phyloP scores from a whole-genome alignment of 2,329 filamentous ascomycete genomes.

The Fusarium liriodendri region DNA sequence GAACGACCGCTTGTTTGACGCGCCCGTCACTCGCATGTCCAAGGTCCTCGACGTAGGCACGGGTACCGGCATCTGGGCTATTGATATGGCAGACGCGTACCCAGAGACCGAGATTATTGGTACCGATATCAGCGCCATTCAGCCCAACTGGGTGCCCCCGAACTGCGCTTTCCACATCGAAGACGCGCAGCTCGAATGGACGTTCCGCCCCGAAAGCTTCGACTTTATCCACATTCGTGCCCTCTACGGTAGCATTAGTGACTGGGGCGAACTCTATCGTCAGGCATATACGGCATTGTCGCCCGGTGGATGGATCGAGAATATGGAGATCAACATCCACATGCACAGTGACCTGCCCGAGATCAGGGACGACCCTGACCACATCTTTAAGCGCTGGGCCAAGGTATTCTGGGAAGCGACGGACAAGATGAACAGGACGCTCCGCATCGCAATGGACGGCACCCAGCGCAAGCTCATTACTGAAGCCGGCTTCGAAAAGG shows the following conservation, averaged over 20 bases:
- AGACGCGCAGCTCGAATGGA: constrained; percentile 53
- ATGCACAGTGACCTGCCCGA: constrained; percentile 28
- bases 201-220: constrained; percentile 54
- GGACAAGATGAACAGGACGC: constrained; percentile 20
- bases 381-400: constrained; percentile 35
- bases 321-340: constrained; percentile 34
- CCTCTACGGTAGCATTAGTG: constrained; percentile 66
- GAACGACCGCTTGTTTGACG: constrained; percentile 22
- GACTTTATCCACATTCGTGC: constrained; percentile 70
- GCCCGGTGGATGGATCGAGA: constrained; percentile 44
- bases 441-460: constrained; percentile 19
- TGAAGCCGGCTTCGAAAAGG: constrained; percentile 29
- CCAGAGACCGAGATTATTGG: constrained; percentile 59
- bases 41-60: constrained; percentile 19
- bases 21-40: constrained; percentile 58
- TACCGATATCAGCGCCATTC: constrained; percentile 67
- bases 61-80: constrained; percentile 21
- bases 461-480: constrained; percentile 23
- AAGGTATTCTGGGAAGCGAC: constrained; percentile 31
- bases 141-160: constrained; percentile 50
- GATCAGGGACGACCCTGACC: constrained; percentile 20
- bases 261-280: constrained; percentile 66
- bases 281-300: constrained; percentile 62
- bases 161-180: constrained; percentile 21
- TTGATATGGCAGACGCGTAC: constrained; percentile 59